Percentiles rank a stretch among this genome's conserved stretches.
Evolutionary conservation across 2,329 filamentous ascomycete species (phyloP).

Genomic region (Mycogone perniciosa): DNA sequence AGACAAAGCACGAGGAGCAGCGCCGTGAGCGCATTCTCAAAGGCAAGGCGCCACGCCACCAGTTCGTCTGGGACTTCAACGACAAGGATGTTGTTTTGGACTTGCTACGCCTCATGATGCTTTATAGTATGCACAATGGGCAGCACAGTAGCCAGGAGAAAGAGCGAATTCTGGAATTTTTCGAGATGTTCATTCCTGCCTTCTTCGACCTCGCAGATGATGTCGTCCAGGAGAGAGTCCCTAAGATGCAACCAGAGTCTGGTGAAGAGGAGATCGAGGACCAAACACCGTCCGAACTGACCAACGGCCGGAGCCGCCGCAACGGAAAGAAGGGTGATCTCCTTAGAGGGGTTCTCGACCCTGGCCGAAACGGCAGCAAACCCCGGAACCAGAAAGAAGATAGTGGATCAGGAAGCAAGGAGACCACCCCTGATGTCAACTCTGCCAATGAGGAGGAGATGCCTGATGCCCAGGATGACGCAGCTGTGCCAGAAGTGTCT

Average conservation of each 20-base stretch:
- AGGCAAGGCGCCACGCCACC: conserved; percentile 57
- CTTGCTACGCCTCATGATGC: conserved; percentile 55
- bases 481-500: conserved; percentile 53
- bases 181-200: conserved; percentile 66
- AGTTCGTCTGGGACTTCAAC: conserved; percentile 68
- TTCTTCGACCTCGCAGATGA: conserved; percentile 74
- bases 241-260: conserved; percentile 62
- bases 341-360: conserved; percentile 80
- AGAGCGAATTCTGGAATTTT: conserved; percentile 66
- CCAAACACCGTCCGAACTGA: conserved; percentile 61
- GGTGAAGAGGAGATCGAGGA: conserved; percentile 76
- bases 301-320: conserved; percentile 61
- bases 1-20: conserved; percentile 88
- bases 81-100: conserved; percentile 63
- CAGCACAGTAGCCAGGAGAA: conserved; percentile 68
- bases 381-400: conserved; percentile 70
- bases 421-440: conserved; percentile 78
- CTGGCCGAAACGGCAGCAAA: conserved; percentile 62
- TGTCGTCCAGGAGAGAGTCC: conserved; percentile 58
- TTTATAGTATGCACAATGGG: conserved; percentile 61
- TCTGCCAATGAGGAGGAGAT: conserved; percentile 74
- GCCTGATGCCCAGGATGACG: conserved; percentile 53
- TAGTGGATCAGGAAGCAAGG: conserved; percentile 75
- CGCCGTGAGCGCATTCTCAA: conserved; percentile 62
- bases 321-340: conserved; percentile 74